These are phyloP conservation scores for Marchantia paleacea DNA, from an alignment of 225 moss, liverwort and hornwort species.

Conservation along the genomic window DNA sequence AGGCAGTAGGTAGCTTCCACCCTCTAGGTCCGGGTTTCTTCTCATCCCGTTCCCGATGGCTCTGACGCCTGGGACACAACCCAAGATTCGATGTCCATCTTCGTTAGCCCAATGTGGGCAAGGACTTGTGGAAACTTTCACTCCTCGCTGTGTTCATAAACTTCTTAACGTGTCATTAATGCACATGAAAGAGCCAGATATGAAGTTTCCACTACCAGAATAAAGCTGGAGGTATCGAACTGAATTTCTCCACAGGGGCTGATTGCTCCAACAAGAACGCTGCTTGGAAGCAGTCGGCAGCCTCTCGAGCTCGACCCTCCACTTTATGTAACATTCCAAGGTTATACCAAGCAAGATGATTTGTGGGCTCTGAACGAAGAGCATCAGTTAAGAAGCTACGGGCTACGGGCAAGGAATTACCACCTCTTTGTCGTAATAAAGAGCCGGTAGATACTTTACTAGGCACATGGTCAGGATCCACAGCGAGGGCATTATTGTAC, in stretches of 20 bases:
- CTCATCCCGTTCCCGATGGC: not conserved
- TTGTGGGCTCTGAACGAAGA: slow-evolving; percentile 72
- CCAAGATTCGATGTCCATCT: slow-evolving; percentile 3
- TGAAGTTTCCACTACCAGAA: slow-evolving; percentile 53
- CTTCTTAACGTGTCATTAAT: not conserved
- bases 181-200: not conserved
- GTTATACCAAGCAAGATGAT: slow-evolving; percentile 69
- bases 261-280: slow-evolving; percentile 69
- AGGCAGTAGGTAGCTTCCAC: not conserved
- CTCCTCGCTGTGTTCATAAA: not conserved
- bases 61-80: not conserved
- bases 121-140: not conserved
- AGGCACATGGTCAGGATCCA: slow-evolving; percentile 55
- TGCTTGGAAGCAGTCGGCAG: slow-evolving; percentile 73
- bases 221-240: slow-evolving; percentile 64
- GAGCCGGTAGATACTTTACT: slow-evolving; percentile 87
- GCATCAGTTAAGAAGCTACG: slow-evolving; percentile 74
- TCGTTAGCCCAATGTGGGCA: slow-evolving; percentile 17
- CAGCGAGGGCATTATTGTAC: slow-evolving; percentile 68
- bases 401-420: slow-evolving; percentile 57
- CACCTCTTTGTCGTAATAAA: slow-evolving; percentile 55
- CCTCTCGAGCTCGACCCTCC: slow-evolving; percentile 60
- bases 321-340: slow-evolving; percentile 77
- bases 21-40: not conserved
- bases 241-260: slow-evolving; percentile 67